Base-by-base conservation (phyloP, 305 asterid species). In the Fraxinus greggii region DNA sequence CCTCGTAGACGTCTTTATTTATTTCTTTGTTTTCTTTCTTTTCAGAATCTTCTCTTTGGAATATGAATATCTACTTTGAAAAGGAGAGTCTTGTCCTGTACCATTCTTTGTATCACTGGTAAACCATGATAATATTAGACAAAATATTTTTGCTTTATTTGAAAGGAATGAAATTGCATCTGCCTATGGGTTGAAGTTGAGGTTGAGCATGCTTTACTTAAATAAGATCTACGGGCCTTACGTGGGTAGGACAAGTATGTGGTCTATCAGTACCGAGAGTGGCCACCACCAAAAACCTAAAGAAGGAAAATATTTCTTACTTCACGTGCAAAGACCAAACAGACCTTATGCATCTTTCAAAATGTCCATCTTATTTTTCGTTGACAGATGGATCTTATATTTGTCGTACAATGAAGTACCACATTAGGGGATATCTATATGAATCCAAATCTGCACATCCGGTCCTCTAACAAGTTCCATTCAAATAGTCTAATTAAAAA, bases 171-270 rank as follows among this genome's bases (percentile, higher is more conserved):
- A 45, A 12, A 80, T 67, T 69, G 76, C 78, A 78, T 9, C 59
- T 51, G 1, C 28, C 24, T 75, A 12, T n/a, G 76, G 75, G 19
- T 67, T 70, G 59, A 45, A 75, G 19, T n/a, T 23, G 35, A 26
- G 77, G n/a, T 74, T 61, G 76, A 23, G 26, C 78, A 51, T 75
- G 75, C 73, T 75, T 56, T 79, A 24, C 32, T 75, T 78, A 79
- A 79, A 23, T 78, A 38, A 28, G 12, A 65, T 36, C 72, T 78
- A 31, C 31, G 5, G 42, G 80, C 76, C 67, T 19, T 19, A 19
- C 1, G 12, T 8, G 9, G 67, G 67, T 56, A 19, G 67, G 24
- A 19, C 67, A 19, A 56, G 24, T 19, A 19, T 56, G 24, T 56
- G 26, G 28, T 19, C 28, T n/a, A 56, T 56, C 28, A 19, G 67